These are phyloP conservation scores for Ustilago nuda DNA, from an alignment of 1,284 basidiomycete genomes.

Conservation along the genomic window DNA sequence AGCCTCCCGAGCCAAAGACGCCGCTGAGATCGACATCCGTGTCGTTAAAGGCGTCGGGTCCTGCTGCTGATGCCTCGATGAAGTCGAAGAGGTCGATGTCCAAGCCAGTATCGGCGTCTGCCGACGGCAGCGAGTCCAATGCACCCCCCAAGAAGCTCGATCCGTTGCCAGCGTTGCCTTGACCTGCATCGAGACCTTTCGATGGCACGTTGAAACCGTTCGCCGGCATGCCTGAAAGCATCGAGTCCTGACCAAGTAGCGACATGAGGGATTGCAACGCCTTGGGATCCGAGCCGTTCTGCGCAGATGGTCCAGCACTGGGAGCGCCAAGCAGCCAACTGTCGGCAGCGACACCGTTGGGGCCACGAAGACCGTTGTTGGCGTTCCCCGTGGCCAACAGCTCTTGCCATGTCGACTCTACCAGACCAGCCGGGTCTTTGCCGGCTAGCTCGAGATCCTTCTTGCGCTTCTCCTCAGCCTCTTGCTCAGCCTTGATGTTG, in stretches of 20 bases:
- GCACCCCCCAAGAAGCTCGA: slow-evolving; percentile 36
- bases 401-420: slow-evolving; percentile 58
- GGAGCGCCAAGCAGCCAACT: slow-evolving; percentile 32
- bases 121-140: slow-evolving; percentile 40
- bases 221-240: slow-evolving; percentile 33
- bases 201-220: slow-evolving; percentile 23
- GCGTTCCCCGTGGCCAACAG: slow-evolving; percentile 35
- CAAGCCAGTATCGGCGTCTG: slow-evolving; percentile 47
- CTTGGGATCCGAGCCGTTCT: slow-evolving; percentile 40
- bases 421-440: slow-evolving; percentile 51
- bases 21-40: slow-evolving; percentile 48
- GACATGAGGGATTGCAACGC: slow-evolving; percentile 52
- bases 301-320: slow-evolving; percentile 24
- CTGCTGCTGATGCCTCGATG: slow-evolving; percentile 54
- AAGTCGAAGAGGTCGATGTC: slow-evolving; percentile 60
- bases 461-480: slow-evolving; percentile 46
- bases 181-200: slow-evolving; percentile 20
- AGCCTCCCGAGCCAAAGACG: slow-evolving; percentile 36
- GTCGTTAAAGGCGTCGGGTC: slow-evolving; percentile 52
- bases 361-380: slow-evolving; percentile 19
- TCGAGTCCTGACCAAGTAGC: slow-evolving; percentile 47
- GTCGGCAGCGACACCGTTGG: slow-evolving; percentile 19
- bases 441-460: slow-evolving; percentile 43
- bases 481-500: slow-evolving; percentile 47
- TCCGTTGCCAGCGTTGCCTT: slow-evolving; percentile 15